phyloP scores from a whole-genome alignment of 306 rosid genomes.

The Ceratonia siliqua region DNA sequence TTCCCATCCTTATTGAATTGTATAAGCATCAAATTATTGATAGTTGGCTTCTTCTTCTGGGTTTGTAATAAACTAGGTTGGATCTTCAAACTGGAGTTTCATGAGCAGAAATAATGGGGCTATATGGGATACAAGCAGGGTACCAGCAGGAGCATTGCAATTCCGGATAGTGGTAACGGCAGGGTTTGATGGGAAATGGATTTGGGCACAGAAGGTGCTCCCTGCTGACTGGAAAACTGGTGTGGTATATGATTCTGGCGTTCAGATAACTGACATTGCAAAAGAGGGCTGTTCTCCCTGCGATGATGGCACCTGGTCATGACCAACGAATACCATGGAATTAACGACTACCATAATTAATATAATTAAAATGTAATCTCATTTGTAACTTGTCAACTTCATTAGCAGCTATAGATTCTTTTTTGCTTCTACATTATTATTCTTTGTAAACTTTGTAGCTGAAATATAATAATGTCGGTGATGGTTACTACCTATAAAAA shows the following conservation, averaged over 20 bases:
- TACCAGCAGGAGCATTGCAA: constrained; percentile 73
- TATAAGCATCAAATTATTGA: too few species aligned
- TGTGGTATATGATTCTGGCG: constrained; percentile 52
- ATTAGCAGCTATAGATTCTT: neutral
- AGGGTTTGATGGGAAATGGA: constrained; percentile 75
- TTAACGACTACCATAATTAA: too few species aligned
- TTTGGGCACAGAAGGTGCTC: constrained; percentile 75
- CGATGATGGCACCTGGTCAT: constrained; percentile 47
- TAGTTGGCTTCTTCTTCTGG: too few species aligned
- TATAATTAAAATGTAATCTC: too few species aligned
- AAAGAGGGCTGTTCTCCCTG: constrained; percentile 73
- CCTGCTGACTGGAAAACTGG: constrained; percentile 76
- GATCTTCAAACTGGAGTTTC: constrained; percentile 65
- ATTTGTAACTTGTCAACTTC: too few species aligned
- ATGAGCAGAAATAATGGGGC: constrained; percentile 71
- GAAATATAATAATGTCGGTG: too few species aligned
- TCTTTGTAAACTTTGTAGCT: neutral
- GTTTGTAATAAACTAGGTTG: constrained; percentile 46
- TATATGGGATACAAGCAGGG: constrained; percentile 78
- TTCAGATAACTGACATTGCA: constrained; percentile 75
- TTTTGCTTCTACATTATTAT: neutral
- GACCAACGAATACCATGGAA: too few species aligned
- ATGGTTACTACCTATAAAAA: too few species aligned
- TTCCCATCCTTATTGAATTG: too few species aligned
- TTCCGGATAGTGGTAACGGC: constrained; percentile 62